Conservation (phyloP, 2,329 filamentous ascomycete species). For the Colletotrichum agaves region DNA sequence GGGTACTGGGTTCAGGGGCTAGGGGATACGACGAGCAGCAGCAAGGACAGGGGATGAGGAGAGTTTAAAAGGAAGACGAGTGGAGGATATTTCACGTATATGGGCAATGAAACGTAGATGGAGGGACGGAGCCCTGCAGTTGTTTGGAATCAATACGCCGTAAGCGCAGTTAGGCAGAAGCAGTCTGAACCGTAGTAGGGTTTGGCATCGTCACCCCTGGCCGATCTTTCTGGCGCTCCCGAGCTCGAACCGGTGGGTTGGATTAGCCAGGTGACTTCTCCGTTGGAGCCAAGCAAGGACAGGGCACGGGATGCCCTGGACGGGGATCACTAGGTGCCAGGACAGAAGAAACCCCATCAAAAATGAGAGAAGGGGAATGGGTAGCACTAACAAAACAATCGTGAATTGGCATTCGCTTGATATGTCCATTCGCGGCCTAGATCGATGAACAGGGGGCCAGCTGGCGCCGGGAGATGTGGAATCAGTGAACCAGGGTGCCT, state of each 20-base stretch:
- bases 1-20: neutral
- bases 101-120: too few species aligned
- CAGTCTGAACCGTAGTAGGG: too few species aligned
- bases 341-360: neutral
- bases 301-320: constrained; percentile 3
- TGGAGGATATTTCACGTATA: neutral
- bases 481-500: neutral
- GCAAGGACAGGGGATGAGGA: constrained; percentile 5
- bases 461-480: neutral
- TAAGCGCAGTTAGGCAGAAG: too few species aligned
- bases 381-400: neutral
- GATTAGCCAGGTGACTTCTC: neutral
- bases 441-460: neutral
- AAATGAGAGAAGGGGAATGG: neutral
- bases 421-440: constrained; percentile 27
- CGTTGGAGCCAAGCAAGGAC: neutral
- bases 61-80: neutral
- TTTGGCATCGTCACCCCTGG: too few species aligned
- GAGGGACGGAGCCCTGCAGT: too few species aligned
- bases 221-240: neutral
- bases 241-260: constrained; percentile 14
- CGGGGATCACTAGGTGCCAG: neutral
- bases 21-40: neutral
- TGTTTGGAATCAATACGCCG: too few species aligned
- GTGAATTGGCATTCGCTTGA: constrained; percentile 14